Evolutionary conservation across 140 eudicot species (phyloP).

Genomic region (Cichorium intybus): DNA sequence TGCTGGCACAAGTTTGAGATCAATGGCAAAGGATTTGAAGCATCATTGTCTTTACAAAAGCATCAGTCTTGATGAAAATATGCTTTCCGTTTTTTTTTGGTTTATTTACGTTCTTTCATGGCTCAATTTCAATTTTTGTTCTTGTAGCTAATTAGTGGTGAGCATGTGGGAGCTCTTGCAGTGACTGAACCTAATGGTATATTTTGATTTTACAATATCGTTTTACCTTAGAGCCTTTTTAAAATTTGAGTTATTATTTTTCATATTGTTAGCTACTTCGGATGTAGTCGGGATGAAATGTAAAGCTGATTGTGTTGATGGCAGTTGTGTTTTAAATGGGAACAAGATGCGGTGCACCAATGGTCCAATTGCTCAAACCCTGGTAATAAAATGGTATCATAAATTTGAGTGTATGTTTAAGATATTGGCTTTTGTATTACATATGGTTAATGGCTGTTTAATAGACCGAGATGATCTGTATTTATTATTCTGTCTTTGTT

Average conservation of each 20-base stretch:
- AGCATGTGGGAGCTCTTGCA: slow-evolving; percentile 94
- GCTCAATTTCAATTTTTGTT: background rate
- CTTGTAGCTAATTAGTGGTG: slow-evolving; percentile 79
- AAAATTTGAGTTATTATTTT: background rate
- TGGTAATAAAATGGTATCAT: slow-evolving; percentile 35
- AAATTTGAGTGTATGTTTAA: no score
- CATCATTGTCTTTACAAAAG: no score
- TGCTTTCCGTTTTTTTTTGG: no score
- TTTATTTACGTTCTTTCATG: background rate
- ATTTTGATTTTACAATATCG: background rate
- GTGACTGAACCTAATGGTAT: slow-evolving; percentile 93
- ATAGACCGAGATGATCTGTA: no score
- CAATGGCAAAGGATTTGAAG: no score
- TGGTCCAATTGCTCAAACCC: slow-evolving; percentile 74
- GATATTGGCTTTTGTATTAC: background rate
- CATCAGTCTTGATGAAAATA: no score
- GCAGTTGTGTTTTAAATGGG: slow-evolving; percentile 79
- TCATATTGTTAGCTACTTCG: slow-evolving; percentile 61
- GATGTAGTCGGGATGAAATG: slow-evolving; percentile 87
- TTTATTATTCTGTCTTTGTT: background rate
- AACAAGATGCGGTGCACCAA: slow-evolving; percentile 97
- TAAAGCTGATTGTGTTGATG: slow-evolving; percentile 77
- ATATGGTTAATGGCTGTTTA: no score
- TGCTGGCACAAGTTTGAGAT: no score
- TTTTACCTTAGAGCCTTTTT: background rate